Percentiles rank a stretch among this genome's conserved stretches.
Evolutionary conservation across 495 filamentous ascomycete genomes (phyloP).

Genomic region (Bathelium albidoporum): DNA sequence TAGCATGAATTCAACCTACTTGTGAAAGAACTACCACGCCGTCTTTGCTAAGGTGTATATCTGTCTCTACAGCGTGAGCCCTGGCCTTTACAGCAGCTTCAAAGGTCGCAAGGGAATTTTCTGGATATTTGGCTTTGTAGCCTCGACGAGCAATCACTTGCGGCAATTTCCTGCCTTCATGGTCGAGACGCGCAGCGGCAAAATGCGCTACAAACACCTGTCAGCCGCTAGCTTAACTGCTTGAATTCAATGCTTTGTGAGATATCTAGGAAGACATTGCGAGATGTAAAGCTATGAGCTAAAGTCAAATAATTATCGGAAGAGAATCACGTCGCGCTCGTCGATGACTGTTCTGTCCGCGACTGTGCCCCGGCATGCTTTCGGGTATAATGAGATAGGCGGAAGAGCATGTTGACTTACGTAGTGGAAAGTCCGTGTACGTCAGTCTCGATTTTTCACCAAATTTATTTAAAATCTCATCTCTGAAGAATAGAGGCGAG

Average conservation of each 20-base stretch:
- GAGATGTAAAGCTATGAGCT: too few relatives aligned
- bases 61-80: constrained; percentile 76
- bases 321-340: neutral
- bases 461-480: neutral
- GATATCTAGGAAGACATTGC: too few relatives aligned
- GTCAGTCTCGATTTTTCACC: neutral
- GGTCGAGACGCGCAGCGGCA: constrained; percentile 11
- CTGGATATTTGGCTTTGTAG: constrained; percentile 66
- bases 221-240: neutral
- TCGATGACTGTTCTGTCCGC: neutral
- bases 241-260: neutral
- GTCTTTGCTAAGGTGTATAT: constrained; percentile 74
- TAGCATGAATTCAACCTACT: constrained; percentile 36
- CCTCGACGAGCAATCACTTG: constrained; percentile 81
- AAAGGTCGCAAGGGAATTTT: constrained; percentile 80
- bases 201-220: constrained; percentile 14
- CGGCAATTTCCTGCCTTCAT: constrained; percentile 35
- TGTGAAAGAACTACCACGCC: constrained; percentile 80
- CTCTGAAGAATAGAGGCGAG: neutral
- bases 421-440: neutral
- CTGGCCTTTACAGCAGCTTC: constrained; percentile 58
- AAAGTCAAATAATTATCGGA: neutral
- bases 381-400: neutral
- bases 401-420: neutral
- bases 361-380: neutral